phyloP scores from a whole-genome alignment of 345 rosid species.

The Murraya koenigii region DNA sequence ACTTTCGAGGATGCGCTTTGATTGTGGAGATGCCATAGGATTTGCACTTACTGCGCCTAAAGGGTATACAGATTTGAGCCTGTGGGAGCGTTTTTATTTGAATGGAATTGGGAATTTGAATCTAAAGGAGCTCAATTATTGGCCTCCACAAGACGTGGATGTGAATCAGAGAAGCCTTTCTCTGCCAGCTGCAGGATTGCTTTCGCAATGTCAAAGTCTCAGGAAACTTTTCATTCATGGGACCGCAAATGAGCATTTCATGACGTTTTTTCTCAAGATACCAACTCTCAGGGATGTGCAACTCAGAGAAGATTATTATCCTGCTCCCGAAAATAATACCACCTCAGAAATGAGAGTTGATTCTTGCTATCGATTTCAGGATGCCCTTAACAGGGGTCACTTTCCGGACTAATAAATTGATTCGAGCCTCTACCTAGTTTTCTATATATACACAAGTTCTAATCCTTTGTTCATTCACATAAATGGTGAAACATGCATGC shows the following conservation, averaged over 20 bases:
- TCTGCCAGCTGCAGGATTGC: conserved; percentile 74
- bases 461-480: neutral
- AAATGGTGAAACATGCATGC: neutral
- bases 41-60: conserved; percentile 75
- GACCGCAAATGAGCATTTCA: conserved; percentile 90
- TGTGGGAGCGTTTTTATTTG: conserved; percentile 91
- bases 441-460: neutral
- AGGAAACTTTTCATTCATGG: conserved; percentile 95
- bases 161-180: conserved; percentile 82
- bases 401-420: conserved; percentile 7
- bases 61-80: conserved; percentile 76
- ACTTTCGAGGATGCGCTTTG: conserved; percentile 75
- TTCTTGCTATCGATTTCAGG: conserved; percentile 82
- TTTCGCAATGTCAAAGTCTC: conserved; percentile 49
- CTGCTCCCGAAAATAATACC: conserved; percentile 88
- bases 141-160: conserved; percentile 92
- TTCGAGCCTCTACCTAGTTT: neutral
- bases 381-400: conserved; percentile 44
- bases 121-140: conserved; percentile 74
- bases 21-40: conserved; percentile 67
- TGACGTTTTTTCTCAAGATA: conserved; percentile 60
- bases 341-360: conserved; percentile 86
- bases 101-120: conserved; percentile 55
- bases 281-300: conserved; percentile 74
- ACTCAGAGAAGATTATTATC: conserved; percentile 87